Evolutionary conservation across 805 yeast species (phyloP).

Genomic region (Monosporozyma aquatica): DNA sequence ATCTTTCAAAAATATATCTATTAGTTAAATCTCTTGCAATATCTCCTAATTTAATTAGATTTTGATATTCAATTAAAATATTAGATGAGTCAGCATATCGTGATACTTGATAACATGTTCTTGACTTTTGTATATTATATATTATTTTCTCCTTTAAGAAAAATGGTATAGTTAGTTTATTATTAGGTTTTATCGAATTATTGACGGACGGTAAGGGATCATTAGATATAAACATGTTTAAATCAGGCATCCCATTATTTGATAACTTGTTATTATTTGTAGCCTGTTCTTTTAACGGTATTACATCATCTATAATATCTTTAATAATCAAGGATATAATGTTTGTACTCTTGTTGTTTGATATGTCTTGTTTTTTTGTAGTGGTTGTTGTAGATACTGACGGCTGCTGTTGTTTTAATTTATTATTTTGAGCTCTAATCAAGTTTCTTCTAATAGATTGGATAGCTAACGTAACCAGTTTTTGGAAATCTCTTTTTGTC

Average conservation of each 20-base stretch:
- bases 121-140: slow-evolving; percentile 49
- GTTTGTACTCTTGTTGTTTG: slow-evolving; percentile 25
- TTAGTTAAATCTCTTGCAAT: slow-evolving; percentile 45
- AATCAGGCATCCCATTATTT: slow-evolving; percentile 1
- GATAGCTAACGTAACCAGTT: slow-evolving; percentile 83
- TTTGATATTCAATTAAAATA: slow-evolving; percentile 30
- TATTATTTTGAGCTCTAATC: slow-evolving; percentile 46
- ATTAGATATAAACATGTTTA: slow-evolving; percentile 1
- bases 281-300: slow-evolving; percentile 18
- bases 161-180: slow-evolving; percentile 10
- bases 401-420: not conserved
- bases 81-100: slow-evolving; percentile 28
- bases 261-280: slow-evolving; percentile 1
- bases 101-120: slow-evolving; percentile 38
- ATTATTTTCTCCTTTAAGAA: slow-evolving; percentile 33
- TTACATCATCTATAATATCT: slow-evolving; percentile 21
- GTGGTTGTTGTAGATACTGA: not conserved
- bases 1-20: slow-evolving; percentile 54
- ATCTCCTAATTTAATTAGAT: slow-evolving; percentile 50
- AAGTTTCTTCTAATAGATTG: slow-evolving; percentile 88
- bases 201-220: not conserved
- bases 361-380: slow-evolving; percentile 10
- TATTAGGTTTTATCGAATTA: not conserved
- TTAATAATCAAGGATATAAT: not conserved
- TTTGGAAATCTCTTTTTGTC: slow-evolving; percentile 46